These are phyloP conservation scores for Amanita phalloides DNA, from an alignment of 768 basidiomycete species.

Conservation along the genomic window DNA sequence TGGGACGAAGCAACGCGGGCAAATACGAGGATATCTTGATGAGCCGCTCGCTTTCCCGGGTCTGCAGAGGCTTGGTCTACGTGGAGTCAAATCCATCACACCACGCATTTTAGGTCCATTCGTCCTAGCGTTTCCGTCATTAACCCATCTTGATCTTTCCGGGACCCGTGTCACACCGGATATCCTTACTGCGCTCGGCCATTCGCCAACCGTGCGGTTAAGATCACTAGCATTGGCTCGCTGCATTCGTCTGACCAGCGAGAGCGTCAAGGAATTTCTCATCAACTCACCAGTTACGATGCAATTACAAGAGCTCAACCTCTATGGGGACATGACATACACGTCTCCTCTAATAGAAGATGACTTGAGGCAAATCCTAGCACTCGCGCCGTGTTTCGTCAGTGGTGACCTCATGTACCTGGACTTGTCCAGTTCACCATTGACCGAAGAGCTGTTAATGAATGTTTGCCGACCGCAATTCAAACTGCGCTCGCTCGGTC, in stretches of 20 bases:
- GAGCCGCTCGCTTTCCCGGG: slow-evolving; percentile 57
- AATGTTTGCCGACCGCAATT: slow-evolving; percentile 52
- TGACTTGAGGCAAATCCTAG: slow-evolving; percentile 59
- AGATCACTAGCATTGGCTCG: slow-evolving; percentile 76
- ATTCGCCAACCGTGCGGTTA: slow-evolving; percentile 56
- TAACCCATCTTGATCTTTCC: slow-evolving; percentile 87
- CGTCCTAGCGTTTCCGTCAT: slow-evolving; percentile 70
- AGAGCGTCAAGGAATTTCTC: slow-evolving; percentile 67
- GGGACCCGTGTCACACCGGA: slow-evolving; percentile 76
- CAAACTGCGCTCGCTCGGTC: slow-evolving; percentile 75
- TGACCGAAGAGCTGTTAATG: slow-evolving; percentile 48
- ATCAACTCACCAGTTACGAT: slow-evolving; percentile 52
- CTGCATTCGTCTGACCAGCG: slow-evolving; percentile 75
- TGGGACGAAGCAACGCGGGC: slow-evolving; percentile 19
- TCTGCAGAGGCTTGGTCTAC: slow-evolving; percentile 68
- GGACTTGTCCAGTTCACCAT: slow-evolving; percentile 77
- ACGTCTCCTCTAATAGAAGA: slow-evolving; percentile 55
- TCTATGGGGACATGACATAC: slow-evolving; percentile 86
- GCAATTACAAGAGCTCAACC: slow-evolving; percentile 64
- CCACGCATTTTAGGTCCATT: slow-evolving; percentile 61
- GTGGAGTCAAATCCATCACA: slow-evolving; percentile 71
- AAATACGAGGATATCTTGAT: slow-evolving; percentile 25
- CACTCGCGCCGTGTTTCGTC: slow-evolving; percentile 68
- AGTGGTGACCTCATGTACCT: slow-evolving; percentile 73
- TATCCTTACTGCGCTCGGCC: slow-evolving; percentile 56